These are phyloP conservation scores for Bertia moriformis DNA, from an alignment of 2,329 filamentous ascomycete species.

Conservation along the genomic window DNA sequence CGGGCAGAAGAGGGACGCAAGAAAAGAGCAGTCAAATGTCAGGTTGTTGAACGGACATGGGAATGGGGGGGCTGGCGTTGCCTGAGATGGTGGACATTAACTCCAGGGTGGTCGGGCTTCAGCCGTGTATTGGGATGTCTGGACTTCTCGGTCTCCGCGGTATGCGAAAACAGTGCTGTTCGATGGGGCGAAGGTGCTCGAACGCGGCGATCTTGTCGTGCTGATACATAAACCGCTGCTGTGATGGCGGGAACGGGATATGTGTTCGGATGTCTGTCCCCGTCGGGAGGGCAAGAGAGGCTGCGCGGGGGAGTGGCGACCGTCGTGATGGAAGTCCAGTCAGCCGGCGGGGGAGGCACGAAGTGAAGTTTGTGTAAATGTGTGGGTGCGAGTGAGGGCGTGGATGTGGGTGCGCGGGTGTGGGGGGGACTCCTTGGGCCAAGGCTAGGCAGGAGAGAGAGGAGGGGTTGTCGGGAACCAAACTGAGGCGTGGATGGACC, in stretches of 20 bases:
- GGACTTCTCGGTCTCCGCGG: conserved; percentile 84
- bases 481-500: too few species aligned
- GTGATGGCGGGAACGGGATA: conserved; percentile 5
- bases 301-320: neutral
- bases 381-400: neutral
- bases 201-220: conserved; percentile 79
- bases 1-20: too few species aligned
- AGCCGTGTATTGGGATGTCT: conserved; percentile 85
- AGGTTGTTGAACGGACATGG: conserved; percentile 31
- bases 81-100: conserved; percentile 38
- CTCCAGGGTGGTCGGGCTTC: conserved; percentile 35
- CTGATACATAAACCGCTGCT: conserved; percentile 92
- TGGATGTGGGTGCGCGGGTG: too few species aligned
- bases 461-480: too few species aligned
- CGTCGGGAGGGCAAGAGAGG: neutral
- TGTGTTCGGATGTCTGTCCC: conserved; percentile 12
- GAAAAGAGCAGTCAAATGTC: too few species aligned
- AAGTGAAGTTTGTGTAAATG: neutral
- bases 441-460: too few species aligned
- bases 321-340: neutral
- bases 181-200: conserved; percentile 83
- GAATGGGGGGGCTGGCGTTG: conserved; percentile 28
- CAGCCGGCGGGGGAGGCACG: neutral
- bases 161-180: conserved; percentile 96
- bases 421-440: too few species aligned